A percentile compares a stretch with the other conserved stretches of the same genome.
These are phyloP conservation scores for Sugiyamaella americana DNA, from an alignment of 805 yeast genomes.

Conservation along the genomic window DNA sequence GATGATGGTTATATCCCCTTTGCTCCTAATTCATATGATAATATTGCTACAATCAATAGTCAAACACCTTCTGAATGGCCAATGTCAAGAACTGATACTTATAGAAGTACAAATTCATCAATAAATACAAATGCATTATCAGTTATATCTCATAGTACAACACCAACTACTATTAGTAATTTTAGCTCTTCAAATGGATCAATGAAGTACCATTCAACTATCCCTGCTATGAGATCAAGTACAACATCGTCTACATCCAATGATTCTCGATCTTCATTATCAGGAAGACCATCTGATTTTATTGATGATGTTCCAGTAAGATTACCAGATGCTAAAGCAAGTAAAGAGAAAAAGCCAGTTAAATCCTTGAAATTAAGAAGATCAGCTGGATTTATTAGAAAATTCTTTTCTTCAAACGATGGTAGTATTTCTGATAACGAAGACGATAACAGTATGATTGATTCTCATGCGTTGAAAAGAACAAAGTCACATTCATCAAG, in stretches of 20 bases:
- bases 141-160: slow-evolving; percentile 16
- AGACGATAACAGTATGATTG: background rate
- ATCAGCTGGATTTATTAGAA: slow-evolving; percentile 27
- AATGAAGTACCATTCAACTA: background rate
- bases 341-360: slow-evolving; percentile 5
- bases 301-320: slow-evolving; percentile 19
- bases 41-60: background rate
- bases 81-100: slow-evolving; percentile 18
- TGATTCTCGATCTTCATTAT: background rate
- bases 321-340: slow-evolving; percentile 16
- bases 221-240: background rate
- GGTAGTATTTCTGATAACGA: background rate
- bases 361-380: slow-evolving; percentile 25
- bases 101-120: slow-evolving; percentile 14
- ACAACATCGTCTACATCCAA: slow-evolving; percentile 59
- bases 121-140: slow-evolving; percentile 17
- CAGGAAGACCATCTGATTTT: background rate
- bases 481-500: slow-evolving; percentile 21
- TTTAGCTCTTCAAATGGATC: background rate
- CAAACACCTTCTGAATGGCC: background rate
- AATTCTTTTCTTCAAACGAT: slow-evolving; percentile 15
- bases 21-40: slow-evolving; percentile 8
- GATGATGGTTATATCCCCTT: background rate
- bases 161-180: slow-evolving; percentile 46
- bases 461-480: slow-evolving; percentile 10